These are phyloP conservation scores for Colletotrichum sidae DNA, from an alignment of 2,329 filamentous ascomycete species.

Conservation along the genomic window DNA sequence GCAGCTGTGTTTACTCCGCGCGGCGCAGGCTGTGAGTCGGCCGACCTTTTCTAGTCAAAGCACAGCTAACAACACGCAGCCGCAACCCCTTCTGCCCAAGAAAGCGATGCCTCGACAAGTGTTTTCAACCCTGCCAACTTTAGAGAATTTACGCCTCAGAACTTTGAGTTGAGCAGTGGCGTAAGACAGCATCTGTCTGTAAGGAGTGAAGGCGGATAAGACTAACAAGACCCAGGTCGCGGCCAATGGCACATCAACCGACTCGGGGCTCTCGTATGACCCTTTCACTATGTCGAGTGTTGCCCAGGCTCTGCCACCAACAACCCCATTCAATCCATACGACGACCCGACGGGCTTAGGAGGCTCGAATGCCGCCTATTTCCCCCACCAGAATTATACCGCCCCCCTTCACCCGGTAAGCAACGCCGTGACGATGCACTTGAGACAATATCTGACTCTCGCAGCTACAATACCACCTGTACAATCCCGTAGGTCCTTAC, in stretches of 20 bases:
- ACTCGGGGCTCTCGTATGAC: slow-evolving; percentile 67
- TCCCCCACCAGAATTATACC: slow-evolving; percentile 67
- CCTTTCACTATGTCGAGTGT: slow-evolving; percentile 72
- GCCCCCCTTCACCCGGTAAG: slow-evolving; percentile 71
- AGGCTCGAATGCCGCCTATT: slow-evolving; percentile 72
- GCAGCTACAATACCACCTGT: slow-evolving; percentile 91
- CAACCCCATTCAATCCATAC: slow-evolving; percentile 77
- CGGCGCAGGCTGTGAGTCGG: slow-evolving; percentile 57
- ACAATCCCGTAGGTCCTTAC: slow-evolving; percentile 87
- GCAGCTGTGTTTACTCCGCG: slow-evolving; percentile 88
- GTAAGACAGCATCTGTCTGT: slow-evolving; percentile 48
- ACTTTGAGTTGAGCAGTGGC: slow-evolving; percentile 63
- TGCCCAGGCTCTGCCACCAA: slow-evolving; percentile 60
- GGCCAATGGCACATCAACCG: slow-evolving; percentile 61
- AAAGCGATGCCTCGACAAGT: slow-evolving; percentile 51
- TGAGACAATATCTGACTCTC: slow-evolving; percentile 38
- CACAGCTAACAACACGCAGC: slow-evolving; percentile 13
- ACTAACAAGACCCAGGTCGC: slow-evolving; percentile 45
- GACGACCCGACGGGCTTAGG: slow-evolving; percentile 74
- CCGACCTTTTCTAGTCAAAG: not conserved
- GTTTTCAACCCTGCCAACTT: slow-evolving; percentile 68
- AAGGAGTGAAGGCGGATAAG: not conserved
- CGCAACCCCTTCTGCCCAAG: slow-evolving; percentile 43
- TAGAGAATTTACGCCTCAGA: slow-evolving; percentile 69
- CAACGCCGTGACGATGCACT: slow-evolving; percentile 9